Evolutionary conservation across 805 yeast species (phyloP), one percentile per base, ranked within the genome.

Genomic region (Metschnikowia reukaufii): DNA sequence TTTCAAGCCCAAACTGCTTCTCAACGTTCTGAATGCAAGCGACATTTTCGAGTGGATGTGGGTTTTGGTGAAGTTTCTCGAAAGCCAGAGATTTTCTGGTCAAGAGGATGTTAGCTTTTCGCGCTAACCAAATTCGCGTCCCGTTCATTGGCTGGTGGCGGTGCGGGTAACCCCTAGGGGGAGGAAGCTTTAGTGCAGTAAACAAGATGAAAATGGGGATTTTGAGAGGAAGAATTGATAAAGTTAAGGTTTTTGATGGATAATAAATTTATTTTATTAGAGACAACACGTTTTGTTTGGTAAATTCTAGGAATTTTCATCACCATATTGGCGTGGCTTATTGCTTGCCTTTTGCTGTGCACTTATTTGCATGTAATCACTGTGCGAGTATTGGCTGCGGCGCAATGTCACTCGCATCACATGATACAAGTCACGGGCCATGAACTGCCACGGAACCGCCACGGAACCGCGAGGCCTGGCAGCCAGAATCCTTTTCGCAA

Each of bases 1-100:
- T 59, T 63, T 70, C 51, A 66, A 61, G 36, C 72, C 70, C 52
- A 70, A 64, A 47, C 70, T 70, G 60, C 60, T 65, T 64, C 70
- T 71, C 63, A 72, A 61, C 48, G 77, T 67, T 72, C 76, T 73
- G 58, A 72, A 70, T 50, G 76, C 74, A 64, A 67, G 68, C 54
- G 74, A 65, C 57, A 53, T 55, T 40, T 39, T 42, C 33, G 25
- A 21, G 39, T 44, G 39, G 43, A 44, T 44, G 35, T 25, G 16
- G 32, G 25, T 31, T 39, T 36, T 39, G 43, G 37, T 45, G 29
- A 37, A 40, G 34, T 15, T 13, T 16, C 17, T 29, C 23, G 23
- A 19, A 36, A 18, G 37, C 42, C 20, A 21, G 45, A 32, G 29
- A 34, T 41, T 42, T 39, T 16, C 25, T 46, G 20, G 42, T 44